Percentiles rank a stretch among this genome's conserved stretches.
These are phyloP conservation scores for Stagonosporopsis cucurbitacearum DNA, from an alignment of 2,329 filamentous ascomycete genomes.

Conservation along the genomic window DNA sequence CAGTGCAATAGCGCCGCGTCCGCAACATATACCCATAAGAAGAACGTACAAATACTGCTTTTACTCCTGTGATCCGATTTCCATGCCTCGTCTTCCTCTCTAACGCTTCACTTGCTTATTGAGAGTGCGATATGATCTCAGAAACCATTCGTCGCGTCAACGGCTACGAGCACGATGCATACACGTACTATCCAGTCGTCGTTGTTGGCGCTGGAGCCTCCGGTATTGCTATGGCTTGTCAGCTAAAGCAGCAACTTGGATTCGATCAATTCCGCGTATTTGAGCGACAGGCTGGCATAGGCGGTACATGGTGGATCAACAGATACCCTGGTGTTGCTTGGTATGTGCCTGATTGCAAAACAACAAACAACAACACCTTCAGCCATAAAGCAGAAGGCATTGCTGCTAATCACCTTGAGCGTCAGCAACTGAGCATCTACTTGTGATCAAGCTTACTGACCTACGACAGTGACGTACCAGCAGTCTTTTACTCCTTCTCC, in stretches of 20 bases:
- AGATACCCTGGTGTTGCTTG: constrained; percentile 59
- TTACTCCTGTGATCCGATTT: not conserved
- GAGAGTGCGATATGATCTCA: constrained; percentile 30
- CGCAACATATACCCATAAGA: not conserved
- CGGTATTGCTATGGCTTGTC: constrained; percentile 66
- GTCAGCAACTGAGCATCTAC: not conserved
- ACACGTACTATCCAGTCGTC: constrained; percentile 56
- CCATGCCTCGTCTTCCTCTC: not conserved
- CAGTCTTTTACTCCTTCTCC: constrained; percentile 63
- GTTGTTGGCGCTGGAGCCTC: constrained; percentile 69
- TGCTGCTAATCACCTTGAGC: not conserved
- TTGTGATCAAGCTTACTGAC: constrained; percentile 19
- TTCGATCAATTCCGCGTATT: constrained; percentile 68
- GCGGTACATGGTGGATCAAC: constrained; percentile 71
- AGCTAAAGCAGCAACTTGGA: constrained; percentile 63
- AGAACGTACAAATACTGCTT: not conserved
- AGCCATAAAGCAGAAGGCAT: not conserved
- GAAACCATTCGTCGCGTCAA: constrained; percentile 48
- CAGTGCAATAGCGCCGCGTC: not conserved
- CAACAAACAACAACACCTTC: not conserved
- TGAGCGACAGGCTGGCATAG: constrained; percentile 63
- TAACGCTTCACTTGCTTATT: not conserved
- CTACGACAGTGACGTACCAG: constrained; percentile 53
- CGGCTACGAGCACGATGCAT: constrained; percentile 48
- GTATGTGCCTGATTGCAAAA: constrained; percentile 22